Evolutionary conservation across 371 early-diverging fungal genomes (phyloP).

Genomic region (Mortierella sp.): DNA sequence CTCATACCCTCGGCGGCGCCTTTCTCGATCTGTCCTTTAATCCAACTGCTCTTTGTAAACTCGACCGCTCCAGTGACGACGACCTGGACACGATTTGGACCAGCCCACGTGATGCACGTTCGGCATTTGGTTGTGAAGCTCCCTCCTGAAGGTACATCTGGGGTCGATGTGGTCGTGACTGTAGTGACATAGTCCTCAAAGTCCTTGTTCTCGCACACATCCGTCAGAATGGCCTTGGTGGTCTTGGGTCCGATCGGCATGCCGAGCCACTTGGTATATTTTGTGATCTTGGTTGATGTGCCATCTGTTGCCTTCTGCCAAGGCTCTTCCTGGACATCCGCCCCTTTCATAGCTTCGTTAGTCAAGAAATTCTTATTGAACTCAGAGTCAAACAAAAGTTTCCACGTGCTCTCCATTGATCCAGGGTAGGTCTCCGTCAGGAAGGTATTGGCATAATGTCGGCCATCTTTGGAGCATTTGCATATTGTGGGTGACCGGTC

Average conservation of each 20-base stretch:
- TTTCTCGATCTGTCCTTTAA: slow-evolving; percentile 82
- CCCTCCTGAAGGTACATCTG: slow-evolving; percentile 89
- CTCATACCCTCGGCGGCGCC: slow-evolving; percentile 75
- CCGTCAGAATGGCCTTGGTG: slow-evolving; percentile 74
- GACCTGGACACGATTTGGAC: slow-evolving; percentile 67
- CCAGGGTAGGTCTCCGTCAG: slow-evolving; percentile 63
- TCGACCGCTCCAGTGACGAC: slow-evolving; percentile 78
- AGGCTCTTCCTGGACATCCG: slow-evolving; percentile 42
- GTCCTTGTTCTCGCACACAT: slow-evolving; percentile 69
- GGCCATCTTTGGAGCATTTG: slow-evolving; percentile 58
- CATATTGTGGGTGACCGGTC: slow-evolving; percentile 54
- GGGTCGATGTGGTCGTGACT: slow-evolving; percentile 78
- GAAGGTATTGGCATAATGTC: slow-evolving; percentile 63
- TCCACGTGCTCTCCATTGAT: slow-evolving; percentile 61
- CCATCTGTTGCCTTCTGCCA: slow-evolving; percentile 39
- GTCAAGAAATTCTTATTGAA: slow-evolving; percentile 42
- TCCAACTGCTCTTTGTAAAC: slow-evolving; percentile 79
- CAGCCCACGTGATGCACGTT: slow-evolving; percentile 87
- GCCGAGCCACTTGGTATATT: slow-evolving; percentile 47
- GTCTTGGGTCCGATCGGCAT: slow-evolving; percentile 74
- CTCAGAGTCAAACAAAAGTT: slow-evolving; percentile 58
- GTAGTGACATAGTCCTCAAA: slow-evolving; percentile 67
- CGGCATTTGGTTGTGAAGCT: slow-evolving; percentile 80
- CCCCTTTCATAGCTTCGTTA: slow-evolving; percentile 39
- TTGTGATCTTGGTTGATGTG: slow-evolving; percentile 24